Evolutionary conservation across 129 eudicot genomes (phyloP).

Genomic region (Silybum marianum): DNA sequence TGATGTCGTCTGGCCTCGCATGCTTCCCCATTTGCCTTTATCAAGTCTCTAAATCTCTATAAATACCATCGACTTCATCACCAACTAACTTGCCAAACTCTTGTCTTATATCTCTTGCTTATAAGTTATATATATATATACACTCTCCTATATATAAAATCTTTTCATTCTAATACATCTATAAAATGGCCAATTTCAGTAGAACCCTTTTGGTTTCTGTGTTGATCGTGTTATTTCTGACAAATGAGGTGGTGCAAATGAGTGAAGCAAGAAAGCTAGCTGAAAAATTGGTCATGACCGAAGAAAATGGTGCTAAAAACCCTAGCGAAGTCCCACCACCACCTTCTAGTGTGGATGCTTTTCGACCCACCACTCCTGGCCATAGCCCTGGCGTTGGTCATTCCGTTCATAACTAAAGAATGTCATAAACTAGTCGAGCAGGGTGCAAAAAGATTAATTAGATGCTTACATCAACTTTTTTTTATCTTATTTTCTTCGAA

Average conservation of each 20-base stretch:
- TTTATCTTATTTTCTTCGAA: not conserved
- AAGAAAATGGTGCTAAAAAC: slow-evolving; percentile 27
- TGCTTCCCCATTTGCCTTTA: slow-evolving; percentile 24
- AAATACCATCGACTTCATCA: slow-evolving; percentile 28
- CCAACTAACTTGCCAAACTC: slow-evolving; percentile 35
- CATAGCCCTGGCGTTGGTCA: slow-evolving; percentile 68
- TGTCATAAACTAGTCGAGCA: slow-evolving; percentile 8
- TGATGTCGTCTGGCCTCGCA: slow-evolving; percentile 34
- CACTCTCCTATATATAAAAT: not conserved
- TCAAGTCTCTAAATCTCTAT: slow-evolving; percentile 25
- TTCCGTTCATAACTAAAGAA: slow-evolving; percentile 36
- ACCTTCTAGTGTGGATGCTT: slow-evolving; percentile 38
- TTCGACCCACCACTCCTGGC: slow-evolving; percentile 53
- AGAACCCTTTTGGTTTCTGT: slow-evolving; percentile 28
- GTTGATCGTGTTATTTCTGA: slow-evolving; percentile 25
- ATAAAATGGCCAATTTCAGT: slow-evolving; percentile 23
- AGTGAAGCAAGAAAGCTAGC: slow-evolving; percentile 38
- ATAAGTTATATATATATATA: not conserved
- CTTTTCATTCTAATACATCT: slow-evolving; percentile 5
- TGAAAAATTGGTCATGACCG: slow-evolving; percentile 10
- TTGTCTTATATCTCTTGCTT: not conserved
- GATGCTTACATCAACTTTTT: slow-evolving; percentile 13
- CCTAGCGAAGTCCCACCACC: slow-evolving; percentile 27
- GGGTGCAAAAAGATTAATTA: slow-evolving; percentile 13
- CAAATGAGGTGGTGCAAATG: slow-evolving; percentile 18